These are phyloP conservation scores for Vaccinium darrowii DNA, from an alignment of 148 eudicot species.

Conservation along the genomic window DNA sequence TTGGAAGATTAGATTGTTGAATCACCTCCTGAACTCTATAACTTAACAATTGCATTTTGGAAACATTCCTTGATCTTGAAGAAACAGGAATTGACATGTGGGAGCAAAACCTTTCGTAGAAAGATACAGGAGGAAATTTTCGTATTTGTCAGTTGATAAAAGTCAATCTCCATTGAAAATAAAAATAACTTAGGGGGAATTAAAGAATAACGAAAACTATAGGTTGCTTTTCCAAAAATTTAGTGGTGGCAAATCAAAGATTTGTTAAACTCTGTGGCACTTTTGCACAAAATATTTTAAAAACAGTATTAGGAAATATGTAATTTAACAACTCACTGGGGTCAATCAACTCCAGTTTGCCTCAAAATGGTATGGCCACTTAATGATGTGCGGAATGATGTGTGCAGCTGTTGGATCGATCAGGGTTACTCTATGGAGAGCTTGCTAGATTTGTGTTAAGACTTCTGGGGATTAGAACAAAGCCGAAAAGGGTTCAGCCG, in stretches of 20 bases:
- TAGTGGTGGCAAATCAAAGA: not conserved
- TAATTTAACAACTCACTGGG: not conserved
- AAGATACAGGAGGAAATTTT: not conserved
- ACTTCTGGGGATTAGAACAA: slow-evolving; percentile 65
- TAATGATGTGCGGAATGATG: not conserved
- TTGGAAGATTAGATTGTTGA: slow-evolving; percentile 8
- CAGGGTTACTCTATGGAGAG: slow-evolving; percentile 88
- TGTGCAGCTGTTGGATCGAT: slow-evolving; percentile 81
- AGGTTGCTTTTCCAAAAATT: not conserved
- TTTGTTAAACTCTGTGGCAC: not conserved
- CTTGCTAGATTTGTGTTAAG: slow-evolving; percentile 91
- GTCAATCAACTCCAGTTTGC: not conserved
- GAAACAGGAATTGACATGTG: not conserved
- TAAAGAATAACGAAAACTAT: not conserved
- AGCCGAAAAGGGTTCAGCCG: slow-evolving; percentile 49
- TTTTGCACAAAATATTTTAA: not conserved
- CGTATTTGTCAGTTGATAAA: not conserved
- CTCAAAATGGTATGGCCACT: not conserved
- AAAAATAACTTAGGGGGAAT: not conserved
- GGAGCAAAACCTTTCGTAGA: not conserved
- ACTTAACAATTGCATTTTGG: not conserved
- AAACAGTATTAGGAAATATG: not conserved
- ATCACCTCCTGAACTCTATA: not conserved
- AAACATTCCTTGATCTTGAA: not conserved
- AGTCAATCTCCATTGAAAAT: not conserved